These are phyloP conservation scores for Ophryocystis elektroscirrha DNA, from an alignment of 169 alveolate species.

Conservation along the genomic window DNA sequence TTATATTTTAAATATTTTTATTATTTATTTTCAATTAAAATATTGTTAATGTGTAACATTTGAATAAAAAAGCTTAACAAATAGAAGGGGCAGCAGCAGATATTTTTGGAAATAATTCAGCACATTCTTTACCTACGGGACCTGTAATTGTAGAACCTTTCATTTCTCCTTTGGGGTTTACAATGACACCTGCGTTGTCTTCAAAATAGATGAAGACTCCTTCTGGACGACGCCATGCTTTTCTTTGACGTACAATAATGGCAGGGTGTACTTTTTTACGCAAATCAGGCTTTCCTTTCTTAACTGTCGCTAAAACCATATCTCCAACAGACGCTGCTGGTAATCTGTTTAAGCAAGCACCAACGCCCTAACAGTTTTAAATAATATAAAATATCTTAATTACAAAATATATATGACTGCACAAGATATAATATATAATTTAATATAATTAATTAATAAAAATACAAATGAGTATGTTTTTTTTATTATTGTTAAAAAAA, in stretches of 20 bases:
- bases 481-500: not conserved
- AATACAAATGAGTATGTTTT: not conserved
- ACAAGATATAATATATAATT: not conserved
- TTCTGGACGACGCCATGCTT: conserved; percentile 80
- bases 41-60: not conserved
- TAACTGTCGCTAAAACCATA: conserved; percentile 85
- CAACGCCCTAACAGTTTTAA: conserved; percentile 50
- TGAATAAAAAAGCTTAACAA: conserved; percentile 53
- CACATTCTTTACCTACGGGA: conserved; percentile 98
- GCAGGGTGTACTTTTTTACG: conserved; percentile 90
- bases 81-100: conserved; percentile 94
- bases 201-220: conserved; percentile 9
- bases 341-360: conserved; percentile 80
- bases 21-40: no score
- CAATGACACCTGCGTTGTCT: conserved; percentile 96
- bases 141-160: conserved; percentile 98
- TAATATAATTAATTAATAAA: not conserved
- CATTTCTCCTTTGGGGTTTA: conserved; percentile 97
- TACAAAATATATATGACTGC: not conserved
- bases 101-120: conserved; percentile 97
- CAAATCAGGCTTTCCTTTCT: conserved; percentile 95
- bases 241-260: conserved; percentile 90
- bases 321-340: conserved; percentile 99
- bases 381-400: conserved; percentile 1
- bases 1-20: no score